Base-by-base conservation (phyloP, 2,329 filamentous ascomycete species). In the Penicillium sp. region DNA sequence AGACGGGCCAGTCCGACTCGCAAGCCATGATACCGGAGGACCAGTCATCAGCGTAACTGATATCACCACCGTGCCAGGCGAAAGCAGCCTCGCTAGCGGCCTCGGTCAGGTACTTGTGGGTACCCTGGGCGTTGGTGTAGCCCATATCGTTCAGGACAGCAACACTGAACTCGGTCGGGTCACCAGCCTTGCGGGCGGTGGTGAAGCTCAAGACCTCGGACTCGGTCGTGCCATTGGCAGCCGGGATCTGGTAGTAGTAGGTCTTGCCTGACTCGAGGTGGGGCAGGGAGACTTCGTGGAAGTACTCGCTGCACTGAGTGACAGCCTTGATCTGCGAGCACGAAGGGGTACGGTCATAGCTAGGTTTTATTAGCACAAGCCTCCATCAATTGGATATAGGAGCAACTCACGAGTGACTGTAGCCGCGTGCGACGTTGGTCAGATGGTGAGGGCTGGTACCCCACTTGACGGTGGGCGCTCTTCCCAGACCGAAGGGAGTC, bases 71-170 rank as follows among this genome's bases (percentile, higher is more conserved):
- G 65, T 83, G 81, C 81, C 81, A 83, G 26, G 77, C 78, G 62
- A 83, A 83, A 3, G 76, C 76, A 19, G 75, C 60, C n/a, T 80
- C 74, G n/a, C 75, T 67, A 39, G 74, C 73, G 5, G 72, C 77
- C 37, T 76, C 62, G 35, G 63, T 65, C 14, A 83, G 69, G 45
- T 81, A 71, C 59, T 76, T 71, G 68, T 76, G 76, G 1, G 81
- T 83, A 16, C 81, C 81, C 1, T 72, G 67, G 19, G 80, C 81
- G 50, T 83, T 83, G 45, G 79, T 82, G 69, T 82, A 82, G 8
- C 81, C 81, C 81, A 83, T 82, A 58, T 83, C 81, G 59, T 81
- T 81, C 39, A 83, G 60, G 2, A 83, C 76, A 21, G 78, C 80
- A 14, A 82, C 69, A 5, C 71, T 73, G 66, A 83, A 83, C 11